phyloP scores from a whole-genome alignment of 768 basidiomycete species.

The Pleurotus tuoliensis region DNA sequence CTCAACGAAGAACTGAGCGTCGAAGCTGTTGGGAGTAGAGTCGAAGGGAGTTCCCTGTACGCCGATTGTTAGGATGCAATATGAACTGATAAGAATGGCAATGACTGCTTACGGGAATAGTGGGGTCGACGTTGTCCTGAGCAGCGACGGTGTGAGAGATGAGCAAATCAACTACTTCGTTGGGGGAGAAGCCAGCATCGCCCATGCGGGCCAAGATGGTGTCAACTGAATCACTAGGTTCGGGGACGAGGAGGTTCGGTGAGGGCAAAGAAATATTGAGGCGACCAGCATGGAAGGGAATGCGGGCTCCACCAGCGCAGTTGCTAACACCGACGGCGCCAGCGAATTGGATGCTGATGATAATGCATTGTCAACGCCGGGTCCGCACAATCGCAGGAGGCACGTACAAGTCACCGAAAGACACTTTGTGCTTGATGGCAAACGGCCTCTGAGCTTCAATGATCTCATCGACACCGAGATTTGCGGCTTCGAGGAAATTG shows the following conservation, averaged over 20 bases:
- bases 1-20: constrained; percentile 29
- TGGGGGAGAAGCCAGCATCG: constrained; percentile 15
- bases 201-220: constrained; percentile 14
- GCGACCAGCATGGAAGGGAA: constrained; percentile 6
- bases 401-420: constrained; percentile 32
- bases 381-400: not conserved
- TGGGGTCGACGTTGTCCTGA: constrained; percentile 17
- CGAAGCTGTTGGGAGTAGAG: constrained; percentile 25
- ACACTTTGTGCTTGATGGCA: constrained; percentile 24
- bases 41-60: constrained; percentile 24
- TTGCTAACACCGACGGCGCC: constrained; percentile 27
- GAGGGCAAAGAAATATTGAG: constrained; percentile 1
- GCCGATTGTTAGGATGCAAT: constrained; percentile 6
- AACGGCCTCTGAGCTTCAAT: constrained; percentile 25
- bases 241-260: constrained; percentile 8
- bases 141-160: constrained; percentile 15
- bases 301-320: constrained; percentile 15
- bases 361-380: not conserved
- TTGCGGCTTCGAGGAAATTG: constrained; percentile 14
- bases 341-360: constrained; percentile 28
- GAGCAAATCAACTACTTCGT: constrained; percentile 14
- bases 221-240: constrained; percentile 8
- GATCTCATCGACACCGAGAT: constrained; percentile 27
- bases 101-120: constrained; percentile 17
- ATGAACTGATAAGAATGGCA: not conserved